Percentiles rank a stretch among this genome's conserved stretches.
phyloP scores from a whole-genome alignment of 768 basidiomycete genomes.

The Suillus spraguei region DNA sequence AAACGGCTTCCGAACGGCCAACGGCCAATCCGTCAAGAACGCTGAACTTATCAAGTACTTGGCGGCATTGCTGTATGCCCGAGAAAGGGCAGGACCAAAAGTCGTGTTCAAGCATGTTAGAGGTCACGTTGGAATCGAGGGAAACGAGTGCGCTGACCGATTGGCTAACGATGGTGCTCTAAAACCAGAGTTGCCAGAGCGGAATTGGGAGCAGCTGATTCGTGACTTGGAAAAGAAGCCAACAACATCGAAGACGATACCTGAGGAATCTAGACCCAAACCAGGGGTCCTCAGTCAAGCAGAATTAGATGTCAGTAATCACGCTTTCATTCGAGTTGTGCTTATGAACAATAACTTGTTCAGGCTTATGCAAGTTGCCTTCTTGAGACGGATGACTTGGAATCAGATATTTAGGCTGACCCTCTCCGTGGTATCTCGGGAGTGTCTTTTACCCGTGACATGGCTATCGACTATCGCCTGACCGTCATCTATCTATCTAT shows the following conservation, averaged over 20 bases:
- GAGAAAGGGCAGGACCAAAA: conserved; percentile 51
- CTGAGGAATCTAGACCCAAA: background rate
- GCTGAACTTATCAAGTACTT: conserved; percentile 70
- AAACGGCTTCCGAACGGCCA: conserved; percentile 50
- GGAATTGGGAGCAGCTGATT: conserved; percentile 53
- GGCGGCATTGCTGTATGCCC: conserved; percentile 56
- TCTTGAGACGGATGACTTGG: conserved; percentile 30
- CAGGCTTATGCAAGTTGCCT: conserved; percentile 40
- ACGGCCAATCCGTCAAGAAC: conserved; percentile 71
- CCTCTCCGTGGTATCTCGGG: background rate
- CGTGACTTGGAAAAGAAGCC: background rate
- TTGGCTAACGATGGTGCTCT: conserved; percentile 64
- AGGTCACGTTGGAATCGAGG: conserved; percentile 75
- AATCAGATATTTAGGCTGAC: conserved; percentile 30
- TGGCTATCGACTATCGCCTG: too few relatives aligned
- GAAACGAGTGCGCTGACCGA: conserved; percentile 87
- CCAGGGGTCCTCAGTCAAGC: conserved; percentile 11
- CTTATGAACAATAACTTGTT: background rate
- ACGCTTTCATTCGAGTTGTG: too few relatives aligned
- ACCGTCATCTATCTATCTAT: too few relatives aligned
- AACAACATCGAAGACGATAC: background rate
- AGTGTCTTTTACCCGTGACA: too few relatives aligned
- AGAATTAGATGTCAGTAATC: conserved; percentile 26
- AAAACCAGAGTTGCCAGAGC: conserved; percentile 44
- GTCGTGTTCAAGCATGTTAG: conserved; percentile 73